Evolutionary conservation across 495 filamentous ascomycete species (phyloP).

Genomic region (Penicillium egyptiacum): DNA sequence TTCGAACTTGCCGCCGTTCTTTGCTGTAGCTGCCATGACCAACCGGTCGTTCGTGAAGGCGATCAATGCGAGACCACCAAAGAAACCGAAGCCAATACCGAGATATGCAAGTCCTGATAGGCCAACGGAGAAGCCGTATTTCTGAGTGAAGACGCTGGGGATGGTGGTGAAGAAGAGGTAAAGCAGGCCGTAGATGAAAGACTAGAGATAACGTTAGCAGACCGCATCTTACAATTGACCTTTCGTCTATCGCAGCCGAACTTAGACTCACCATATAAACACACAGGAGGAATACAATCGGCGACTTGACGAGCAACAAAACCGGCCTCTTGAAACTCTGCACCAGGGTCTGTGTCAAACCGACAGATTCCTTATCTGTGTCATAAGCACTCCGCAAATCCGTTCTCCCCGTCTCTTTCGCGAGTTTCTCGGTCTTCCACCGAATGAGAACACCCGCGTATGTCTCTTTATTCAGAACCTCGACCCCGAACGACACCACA

Average conservation of each 20-base stretch:
- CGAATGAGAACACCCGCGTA: slow-evolving; percentile 53
- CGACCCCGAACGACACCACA: slow-evolving; percentile 35
- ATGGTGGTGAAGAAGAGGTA: slow-evolving; percentile 73
- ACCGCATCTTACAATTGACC: neutral
- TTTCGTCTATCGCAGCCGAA: neutral
- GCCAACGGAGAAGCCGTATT: slow-evolving; percentile 55
- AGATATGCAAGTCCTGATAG: slow-evolving; percentile 61
- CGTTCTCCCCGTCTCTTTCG: slow-evolving; percentile 37
- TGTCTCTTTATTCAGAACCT: slow-evolving; percentile 48
- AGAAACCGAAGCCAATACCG: slow-evolving; percentile 59
- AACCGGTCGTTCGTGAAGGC: slow-evolving; percentile 57
- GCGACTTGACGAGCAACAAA: slow-evolving; percentile 44
- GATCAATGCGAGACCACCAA: slow-evolving; percentile 46
- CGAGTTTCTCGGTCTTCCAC: slow-evolving; percentile 47
- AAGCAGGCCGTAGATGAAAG: slow-evolving; percentile 62
- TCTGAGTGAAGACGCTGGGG: slow-evolving; percentile 57
- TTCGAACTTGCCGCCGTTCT: slow-evolving; percentile 54
- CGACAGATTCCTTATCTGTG: slow-evolving; percentile 1
- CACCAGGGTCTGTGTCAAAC: slow-evolving; percentile 39
- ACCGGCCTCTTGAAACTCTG: slow-evolving; percentile 48
- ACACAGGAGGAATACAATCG: slow-evolving; percentile 53
- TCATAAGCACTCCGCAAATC: slow-evolving; percentile 29
- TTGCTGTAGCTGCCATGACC: slow-evolving; percentile 53
- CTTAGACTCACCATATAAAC: slow-evolving; percentile 48
- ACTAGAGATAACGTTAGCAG: slow-evolving; percentile 1